A percentile compares a stretch with the other conserved stretches of the same genome.
phyloP scores from a whole-genome alignment of 2,329 filamentous ascomycete genomes.

The Clonostachys rosea region DNA sequence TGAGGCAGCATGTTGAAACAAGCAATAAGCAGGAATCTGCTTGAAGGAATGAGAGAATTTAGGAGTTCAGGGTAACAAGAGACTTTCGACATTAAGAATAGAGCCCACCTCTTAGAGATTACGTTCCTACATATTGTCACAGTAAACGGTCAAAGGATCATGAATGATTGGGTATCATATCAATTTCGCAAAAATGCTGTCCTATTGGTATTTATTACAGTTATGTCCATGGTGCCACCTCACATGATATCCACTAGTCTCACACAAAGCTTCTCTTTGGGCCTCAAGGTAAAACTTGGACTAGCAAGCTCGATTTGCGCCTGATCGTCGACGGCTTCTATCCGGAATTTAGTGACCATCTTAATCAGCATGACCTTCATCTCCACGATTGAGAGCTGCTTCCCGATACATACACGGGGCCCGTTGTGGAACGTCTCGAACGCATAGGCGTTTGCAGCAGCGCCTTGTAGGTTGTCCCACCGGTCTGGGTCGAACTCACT shows the following conservation, averaged over 20 bases:
- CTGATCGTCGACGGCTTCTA: constrained; percentile 10
- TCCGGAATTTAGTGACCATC: constrained; percentile 20
- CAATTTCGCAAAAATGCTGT: no score
- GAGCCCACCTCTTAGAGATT: no score
- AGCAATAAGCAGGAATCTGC: no score
- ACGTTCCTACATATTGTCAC: no score
- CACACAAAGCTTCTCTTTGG: constrained; percentile 5
- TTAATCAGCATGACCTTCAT: constrained; percentile 28
- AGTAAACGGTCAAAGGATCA: no score
- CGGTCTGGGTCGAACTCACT: constrained; percentile 28
- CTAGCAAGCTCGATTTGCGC: constrained; percentile 3
- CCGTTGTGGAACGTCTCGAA: constrained; percentile 29
- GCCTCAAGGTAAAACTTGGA: constrained; percentile 9
- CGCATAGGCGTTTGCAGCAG: constrained; percentile 17
- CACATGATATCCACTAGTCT: constrained; percentile 4
- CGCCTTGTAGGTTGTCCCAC: constrained; percentile 21
- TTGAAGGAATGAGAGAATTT: no score
- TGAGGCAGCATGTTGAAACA: not conserved
- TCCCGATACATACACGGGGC: constrained; percentile 29
- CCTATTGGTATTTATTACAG: no score
- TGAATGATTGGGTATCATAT: no score
- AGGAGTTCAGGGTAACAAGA: no score
- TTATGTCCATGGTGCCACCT: not conserved
- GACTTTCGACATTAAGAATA: no score
- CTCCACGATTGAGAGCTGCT: constrained; percentile 25